Conservation (phyloP, 768 basidiomycete genomes). For the Lentinula guzmanii region DNA sequence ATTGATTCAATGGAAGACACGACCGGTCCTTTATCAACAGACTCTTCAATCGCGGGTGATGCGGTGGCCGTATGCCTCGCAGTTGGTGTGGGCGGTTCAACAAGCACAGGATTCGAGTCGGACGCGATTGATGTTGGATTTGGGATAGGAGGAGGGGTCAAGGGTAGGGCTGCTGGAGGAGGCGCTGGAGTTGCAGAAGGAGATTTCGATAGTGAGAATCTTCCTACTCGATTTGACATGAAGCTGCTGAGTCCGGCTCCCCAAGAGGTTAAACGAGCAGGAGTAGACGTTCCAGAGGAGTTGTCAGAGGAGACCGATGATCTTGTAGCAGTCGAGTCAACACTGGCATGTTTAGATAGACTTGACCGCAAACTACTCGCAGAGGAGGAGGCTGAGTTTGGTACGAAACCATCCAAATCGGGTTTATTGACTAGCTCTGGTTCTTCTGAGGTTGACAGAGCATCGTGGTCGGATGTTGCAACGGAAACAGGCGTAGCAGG, state of each 20-base stretch:
- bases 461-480: background rate
- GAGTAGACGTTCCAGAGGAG: background rate
- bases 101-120: background rate
- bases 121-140: conserved; percentile 9
- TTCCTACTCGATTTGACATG: conserved; percentile 7
- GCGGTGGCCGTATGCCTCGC: background rate
- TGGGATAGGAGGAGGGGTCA: conserved; percentile 1
- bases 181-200: conserved; percentile 2
- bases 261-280: conserved; percentile 4
- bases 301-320: background rate
- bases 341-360: background rate
- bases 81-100: conserved; percentile 6
- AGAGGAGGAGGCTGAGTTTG: background rate
- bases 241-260: conserved; percentile 7
- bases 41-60: background rate
- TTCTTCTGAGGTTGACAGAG: background rate
- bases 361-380: background rate
- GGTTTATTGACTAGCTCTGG: conserved; percentile 8
- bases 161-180: conserved; percentile 10
- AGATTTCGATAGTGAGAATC: conserved; percentile 6
- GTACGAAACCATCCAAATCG: conserved; percentile 1
- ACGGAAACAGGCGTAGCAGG: background rate
- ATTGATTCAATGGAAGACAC: background rate
- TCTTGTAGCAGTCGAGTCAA: background rate
- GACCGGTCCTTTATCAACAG: background rate